Evolutionary conservation across 306 rosid species (phyloP).

Genomic region (Psophocarpus tetragonolobus): DNA sequence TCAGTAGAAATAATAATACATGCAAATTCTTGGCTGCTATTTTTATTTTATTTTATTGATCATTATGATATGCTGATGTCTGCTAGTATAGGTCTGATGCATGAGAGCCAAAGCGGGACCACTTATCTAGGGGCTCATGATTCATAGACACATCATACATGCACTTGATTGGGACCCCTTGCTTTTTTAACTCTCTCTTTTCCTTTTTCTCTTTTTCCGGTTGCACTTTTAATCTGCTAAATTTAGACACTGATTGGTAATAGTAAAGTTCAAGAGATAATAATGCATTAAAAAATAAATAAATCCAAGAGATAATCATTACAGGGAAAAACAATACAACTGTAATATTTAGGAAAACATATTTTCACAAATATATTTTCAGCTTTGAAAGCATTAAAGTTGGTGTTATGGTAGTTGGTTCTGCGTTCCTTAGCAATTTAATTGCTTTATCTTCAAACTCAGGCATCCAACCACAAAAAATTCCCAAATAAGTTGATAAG

Average conservation of each 20-base stretch:
- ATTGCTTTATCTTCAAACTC: slow-evolving; percentile 87
- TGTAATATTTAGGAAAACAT: not conserved
- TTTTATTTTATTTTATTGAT: slow-evolving; percentile 27
- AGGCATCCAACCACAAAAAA: slow-evolving; percentile 89
- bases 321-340: not conserved
- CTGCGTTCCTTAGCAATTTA: slow-evolving; percentile 62
- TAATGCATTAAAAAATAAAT: not conserved
- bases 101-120: slow-evolving; percentile 49
- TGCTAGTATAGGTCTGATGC: slow-evolving; percentile 45
- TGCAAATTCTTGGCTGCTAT: not conserved
- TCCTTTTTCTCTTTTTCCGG: slow-evolving; percentile 20
- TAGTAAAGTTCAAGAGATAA: slow-evolving; percentile 9
- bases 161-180: slow-evolving; percentile 51
- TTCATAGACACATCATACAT: slow-evolving; percentile 47
- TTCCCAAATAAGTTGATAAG: slow-evolving; percentile 38
- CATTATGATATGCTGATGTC: slow-evolving; percentile 35
- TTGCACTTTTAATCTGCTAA: slow-evolving; percentile 28
- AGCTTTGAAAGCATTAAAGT: slow-evolving; percentile 61
- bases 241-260: not conserved
- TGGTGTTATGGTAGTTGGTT: slow-evolving; percentile 81
- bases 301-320: slow-evolving; percentile 1
- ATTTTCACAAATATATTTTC: slow-evolving; percentile 27
- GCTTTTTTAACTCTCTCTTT: slow-evolving; percentile 35
- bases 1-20: not conserved
- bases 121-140: slow-evolving; percentile 40